phyloP scores from a whole-genome alignment of 768 basidiomycete genomes.

The Scleroderma bovista region DNA sequence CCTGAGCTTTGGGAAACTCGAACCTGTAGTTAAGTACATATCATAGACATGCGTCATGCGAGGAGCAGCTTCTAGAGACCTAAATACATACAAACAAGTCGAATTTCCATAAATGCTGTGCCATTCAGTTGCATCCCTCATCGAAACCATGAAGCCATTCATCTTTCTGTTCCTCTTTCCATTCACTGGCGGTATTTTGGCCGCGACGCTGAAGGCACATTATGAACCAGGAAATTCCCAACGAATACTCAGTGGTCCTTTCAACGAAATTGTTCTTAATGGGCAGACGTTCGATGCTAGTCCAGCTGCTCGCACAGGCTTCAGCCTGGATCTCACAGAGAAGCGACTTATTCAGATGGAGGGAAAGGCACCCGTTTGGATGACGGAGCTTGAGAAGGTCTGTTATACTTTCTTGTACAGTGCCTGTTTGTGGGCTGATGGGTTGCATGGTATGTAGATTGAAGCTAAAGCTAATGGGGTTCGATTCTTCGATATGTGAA shows the following conservation, averaged over 20 bases:
- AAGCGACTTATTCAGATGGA: constrained; percentile 73
- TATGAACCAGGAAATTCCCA: not conserved
- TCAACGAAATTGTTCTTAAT: constrained; percentile 20
- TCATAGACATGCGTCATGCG: too few species aligned
- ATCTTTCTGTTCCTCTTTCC: not conserved
- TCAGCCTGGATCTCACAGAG: constrained; percentile 66
- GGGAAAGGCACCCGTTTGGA: constrained; percentile 65
- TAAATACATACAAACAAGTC: too few species aligned
- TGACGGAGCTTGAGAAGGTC: constrained; percentile 90
- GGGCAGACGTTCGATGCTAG: constrained; percentile 21
- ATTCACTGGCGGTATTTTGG: not conserved
- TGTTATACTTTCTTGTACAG: not conserved
- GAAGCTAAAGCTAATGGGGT: constrained; percentile 68
- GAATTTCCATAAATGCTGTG: not conserved
- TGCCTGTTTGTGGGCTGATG: not conserved
- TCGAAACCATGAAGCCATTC: not conserved
- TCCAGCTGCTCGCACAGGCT: constrained; percentile 36
- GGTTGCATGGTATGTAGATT: constrained; percentile 42
- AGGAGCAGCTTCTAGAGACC: too few species aligned
- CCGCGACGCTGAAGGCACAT: not conserved
- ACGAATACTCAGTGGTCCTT: not conserved
- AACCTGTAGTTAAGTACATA: too few species aligned
- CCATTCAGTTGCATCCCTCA: not conserved
- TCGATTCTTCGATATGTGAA: constrained; percentile 86
- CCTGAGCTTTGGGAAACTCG: too few species aligned